Percentiles rank a stretch among this genome's conserved stretches.
Evolutionary conservation across 331 rosid genomes (phyloP).

Genomic region (Rhamnella rubrinervis): DNA sequence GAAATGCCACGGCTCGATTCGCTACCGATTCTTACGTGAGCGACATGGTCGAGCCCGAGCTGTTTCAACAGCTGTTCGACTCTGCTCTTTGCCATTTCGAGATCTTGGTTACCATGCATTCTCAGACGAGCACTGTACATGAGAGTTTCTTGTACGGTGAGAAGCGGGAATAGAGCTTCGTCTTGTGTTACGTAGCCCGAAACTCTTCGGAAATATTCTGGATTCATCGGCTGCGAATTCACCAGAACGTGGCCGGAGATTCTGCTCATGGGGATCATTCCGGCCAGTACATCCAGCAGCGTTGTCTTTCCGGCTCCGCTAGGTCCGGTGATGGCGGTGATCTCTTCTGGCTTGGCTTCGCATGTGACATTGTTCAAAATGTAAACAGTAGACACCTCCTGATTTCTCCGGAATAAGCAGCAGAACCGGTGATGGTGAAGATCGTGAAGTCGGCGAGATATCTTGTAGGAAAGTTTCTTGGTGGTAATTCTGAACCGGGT

Average conservation of each 20-base stretch:
- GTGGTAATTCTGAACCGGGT: slow-evolving; percentile 24
- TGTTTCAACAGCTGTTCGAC: slow-evolving; percentile 36
- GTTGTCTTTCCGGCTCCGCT: slow-evolving; percentile 53
- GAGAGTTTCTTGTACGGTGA: slow-evolving; percentile 40
- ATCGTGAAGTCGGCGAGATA: slow-evolving; percentile 18
- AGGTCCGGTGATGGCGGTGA: slow-evolving; percentile 42
- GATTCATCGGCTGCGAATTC: slow-evolving; percentile 40
- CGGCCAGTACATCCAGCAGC: slow-evolving; percentile 37
- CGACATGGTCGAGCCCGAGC: slow-evolving; percentile 40
- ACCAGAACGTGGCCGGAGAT: slow-evolving; percentile 38
- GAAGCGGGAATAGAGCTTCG: slow-evolving; percentile 45
- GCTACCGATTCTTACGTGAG: slow-evolving; percentile 27
- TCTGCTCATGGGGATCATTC: slow-evolving; percentile 27
- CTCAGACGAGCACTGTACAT: slow-evolving; percentile 37
- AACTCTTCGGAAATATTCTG: slow-evolving; percentile 29
- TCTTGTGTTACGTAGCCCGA: slow-evolving; percentile 49
- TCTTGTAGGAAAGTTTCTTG: slow-evolving; percentile 32
- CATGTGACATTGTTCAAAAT: slow-evolving; percentile 37
- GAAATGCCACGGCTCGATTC: slow-evolving; percentile 38
- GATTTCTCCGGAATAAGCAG: slow-evolving; percentile 15
- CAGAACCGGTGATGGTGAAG: not conserved
- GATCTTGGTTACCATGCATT: slow-evolving; percentile 18
- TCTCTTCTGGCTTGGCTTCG: slow-evolving; percentile 39
- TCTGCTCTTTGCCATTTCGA: slow-evolving; percentile 29
- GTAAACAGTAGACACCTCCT: slow-evolving; percentile 13